Conservation (phyloP, 2,329 filamentous ascomycete genomes). For the Aspergillus versicolor region DNA sequence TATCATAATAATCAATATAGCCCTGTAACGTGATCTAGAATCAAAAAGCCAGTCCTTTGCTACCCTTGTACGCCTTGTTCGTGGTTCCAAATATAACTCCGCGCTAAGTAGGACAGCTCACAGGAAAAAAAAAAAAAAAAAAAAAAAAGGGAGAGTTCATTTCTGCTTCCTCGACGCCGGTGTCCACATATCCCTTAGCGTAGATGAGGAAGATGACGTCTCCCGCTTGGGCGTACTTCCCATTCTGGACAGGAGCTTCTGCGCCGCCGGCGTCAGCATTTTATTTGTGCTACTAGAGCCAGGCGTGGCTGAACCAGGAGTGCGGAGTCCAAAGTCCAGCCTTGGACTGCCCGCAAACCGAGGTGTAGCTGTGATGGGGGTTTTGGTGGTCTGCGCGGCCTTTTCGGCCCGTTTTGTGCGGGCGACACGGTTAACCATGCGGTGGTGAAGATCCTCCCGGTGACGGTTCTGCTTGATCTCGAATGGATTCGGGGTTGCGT, state of each 20-base stretch:
- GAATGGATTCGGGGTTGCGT: conserved; percentile 71
- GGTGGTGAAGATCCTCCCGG: conserved; percentile 78
- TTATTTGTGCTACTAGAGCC: conserved; percentile 24
- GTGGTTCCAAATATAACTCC: neutral
- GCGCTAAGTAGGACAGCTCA: neutral
- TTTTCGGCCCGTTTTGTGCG: conserved; percentile 66
- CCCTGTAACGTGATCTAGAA: neutral
- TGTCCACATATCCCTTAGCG: conserved; percentile 40
- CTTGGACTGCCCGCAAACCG: conserved; percentile 42
- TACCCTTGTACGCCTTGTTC: neutral
- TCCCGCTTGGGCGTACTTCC: conserved; percentile 34
- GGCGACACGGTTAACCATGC: conserved; percentile 80
- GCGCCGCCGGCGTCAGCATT: conserved; percentile 46
- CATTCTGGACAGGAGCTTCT: conserved; percentile 41
- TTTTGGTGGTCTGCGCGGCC: conserved; percentile 60
- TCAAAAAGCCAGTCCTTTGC: too few relatives aligned
- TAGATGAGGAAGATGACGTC: conserved; percentile 16
- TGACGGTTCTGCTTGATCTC: conserved; percentile 71
- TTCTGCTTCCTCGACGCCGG: conserved; percentile 33
- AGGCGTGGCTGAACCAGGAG: conserved; percentile 21
- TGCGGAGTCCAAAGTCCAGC: conserved; percentile 32
- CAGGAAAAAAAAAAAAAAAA: neutral
- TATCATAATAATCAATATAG: neutral
- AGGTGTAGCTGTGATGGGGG: conserved; percentile 31
- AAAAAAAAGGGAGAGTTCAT: conserved; percentile 10